These are phyloP conservation scores for Globisporangium uncinulatum DNA, from an alignment of 352 stramenopile genomes.

Conservation along the genomic window DNA sequence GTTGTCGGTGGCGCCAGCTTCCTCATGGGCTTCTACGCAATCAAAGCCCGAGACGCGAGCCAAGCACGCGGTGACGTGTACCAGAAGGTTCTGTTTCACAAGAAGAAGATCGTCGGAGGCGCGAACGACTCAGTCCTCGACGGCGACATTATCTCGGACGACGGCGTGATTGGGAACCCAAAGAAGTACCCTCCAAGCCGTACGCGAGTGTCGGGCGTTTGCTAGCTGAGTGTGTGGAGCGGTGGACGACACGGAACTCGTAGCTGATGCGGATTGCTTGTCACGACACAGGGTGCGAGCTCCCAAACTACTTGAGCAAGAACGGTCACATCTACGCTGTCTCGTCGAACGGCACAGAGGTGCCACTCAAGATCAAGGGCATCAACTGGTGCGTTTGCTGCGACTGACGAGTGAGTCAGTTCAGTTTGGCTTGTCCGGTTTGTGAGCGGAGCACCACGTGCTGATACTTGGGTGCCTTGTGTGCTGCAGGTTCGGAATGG, in stretches of 20 bases:
- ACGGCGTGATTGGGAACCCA: slow-evolving; percentile 63
- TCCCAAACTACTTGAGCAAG: slow-evolving; percentile 69
- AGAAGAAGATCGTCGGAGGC: slow-evolving; percentile 15
- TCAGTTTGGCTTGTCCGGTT: not conserved
- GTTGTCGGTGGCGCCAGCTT: slow-evolving; percentile 8
- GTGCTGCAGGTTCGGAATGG: slow-evolving; percentile 42
- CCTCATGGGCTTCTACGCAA: slow-evolving; percentile 19
- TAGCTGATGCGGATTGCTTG: not conserved
- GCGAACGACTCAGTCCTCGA: slow-evolving; percentile 3
- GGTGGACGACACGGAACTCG: no score
- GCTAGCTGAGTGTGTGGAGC: no score
- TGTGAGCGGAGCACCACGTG: not conserved
- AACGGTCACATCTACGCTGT: slow-evolving; percentile 55
- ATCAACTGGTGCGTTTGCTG: slow-evolving; percentile 45
- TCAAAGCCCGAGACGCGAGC: slow-evolving; percentile 15
- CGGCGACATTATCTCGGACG: slow-evolving; percentile 41
- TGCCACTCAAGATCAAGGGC: slow-evolving; percentile 60
- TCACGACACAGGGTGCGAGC: slow-evolving; percentile 24
- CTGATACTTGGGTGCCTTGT: not conserved
- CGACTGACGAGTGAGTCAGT: not conserved
- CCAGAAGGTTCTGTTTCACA: slow-evolving; percentile 15
- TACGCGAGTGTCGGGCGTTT: not conserved
- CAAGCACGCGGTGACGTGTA: slow-evolving; percentile 10
- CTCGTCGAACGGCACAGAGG: slow-evolving; percentile 44
- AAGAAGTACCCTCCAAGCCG: slow-evolving; percentile 60